Evolutionary conservation across 805 yeast genomes (phyloP).

Genomic region (Saccharomycopsis schoenii): DNA sequence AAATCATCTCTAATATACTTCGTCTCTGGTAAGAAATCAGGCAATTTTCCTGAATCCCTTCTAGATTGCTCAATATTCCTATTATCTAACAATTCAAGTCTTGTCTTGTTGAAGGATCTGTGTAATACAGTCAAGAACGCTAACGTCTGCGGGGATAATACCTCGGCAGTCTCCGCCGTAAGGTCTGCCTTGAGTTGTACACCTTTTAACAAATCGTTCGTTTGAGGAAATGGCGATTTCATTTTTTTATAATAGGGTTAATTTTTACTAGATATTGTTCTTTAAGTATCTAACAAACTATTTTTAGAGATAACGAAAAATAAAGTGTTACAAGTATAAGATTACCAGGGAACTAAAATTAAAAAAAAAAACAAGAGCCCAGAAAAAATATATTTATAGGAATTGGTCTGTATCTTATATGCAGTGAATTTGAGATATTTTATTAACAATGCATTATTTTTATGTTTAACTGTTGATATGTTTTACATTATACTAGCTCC

Average conservation of each 20-base stretch:
- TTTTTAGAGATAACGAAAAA: too few relatives aligned
- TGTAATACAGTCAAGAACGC: conserved; percentile 60
- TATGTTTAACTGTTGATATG: background rate
- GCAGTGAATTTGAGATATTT: too few relatives aligned
- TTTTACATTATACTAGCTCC: background rate
- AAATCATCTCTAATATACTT: conserved; percentile 51
- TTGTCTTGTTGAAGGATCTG: conserved; percentile 47
- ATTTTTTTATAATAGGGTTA: background rate
- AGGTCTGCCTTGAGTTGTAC: conserved; percentile 48
- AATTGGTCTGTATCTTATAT: too few relatives aligned
- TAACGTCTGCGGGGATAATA: conserved; percentile 51
- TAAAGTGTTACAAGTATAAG: background rate
- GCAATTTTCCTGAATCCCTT: conserved; percentile 53
- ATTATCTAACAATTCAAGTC: conserved; percentile 45
- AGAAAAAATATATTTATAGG: too few relatives aligned
- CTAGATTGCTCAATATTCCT: conserved; percentile 45
- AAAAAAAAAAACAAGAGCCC: too few relatives aligned
- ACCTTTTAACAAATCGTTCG: conserved; percentile 34
- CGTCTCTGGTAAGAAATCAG: conserved; percentile 63
- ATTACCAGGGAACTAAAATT: background rate
- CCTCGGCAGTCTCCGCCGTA: conserved; percentile 36
- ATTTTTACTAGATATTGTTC: too few relatives aligned
- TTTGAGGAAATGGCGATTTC: conserved; percentile 33
- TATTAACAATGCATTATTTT: too few relatives aligned
- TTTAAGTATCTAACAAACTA: too few relatives aligned